Base-by-base conservation (phyloP, 192 early-diverging fungal genomes). In the Backusella mclennaniae region DNA sequence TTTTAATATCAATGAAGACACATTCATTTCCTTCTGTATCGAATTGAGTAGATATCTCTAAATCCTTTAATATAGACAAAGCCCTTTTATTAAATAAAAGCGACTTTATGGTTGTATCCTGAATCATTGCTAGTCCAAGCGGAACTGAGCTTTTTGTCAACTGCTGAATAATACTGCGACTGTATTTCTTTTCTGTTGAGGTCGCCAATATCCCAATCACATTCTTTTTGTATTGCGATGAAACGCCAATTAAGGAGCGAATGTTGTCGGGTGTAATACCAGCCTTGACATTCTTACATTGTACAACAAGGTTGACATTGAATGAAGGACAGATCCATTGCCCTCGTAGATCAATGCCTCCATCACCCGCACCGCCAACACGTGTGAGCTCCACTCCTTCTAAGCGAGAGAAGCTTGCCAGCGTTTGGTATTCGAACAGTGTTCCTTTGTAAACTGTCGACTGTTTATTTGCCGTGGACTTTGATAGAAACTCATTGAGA, bases 331-430 rank as follows among this genome's bases (percentile, higher is more conserved):
- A 26, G 19, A 31, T 69, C 77, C 77, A 79, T 35, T 29, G 33
- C 14, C 77, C 77, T n/a, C 72, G 44, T 6, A 79, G 36, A 39
- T 79, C 77, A n/a, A 79, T 68, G 6, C 77, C 77, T 35, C 77
- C 66, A 39, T 79, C 77, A 1, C 67, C 42, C 14, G 52, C 38
- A n/a, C 77, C 77, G 6, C 77, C 77, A 21, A 59, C 73, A 26
- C 74, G 77, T n/a, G 39, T 52, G 8, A 79, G 41, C 5, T 69
- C 12, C 72, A 79, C 74, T 15, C 73, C 73, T 49, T 67, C 59
- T 11, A 46, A 38, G n/a, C 52, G 26, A 7, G 52, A 5, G 15
- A 79, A 12, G 0, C 73, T 42, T n/a, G 63, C 38, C 52, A 74
- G 8, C 4, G 77, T 71, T 35, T 73, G 73, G 33, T 63, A 67